phyloP scores from a whole-genome alignment of 2,329 filamentous ascomycete genomes.

The Fusarium vanettenii region DNA sequence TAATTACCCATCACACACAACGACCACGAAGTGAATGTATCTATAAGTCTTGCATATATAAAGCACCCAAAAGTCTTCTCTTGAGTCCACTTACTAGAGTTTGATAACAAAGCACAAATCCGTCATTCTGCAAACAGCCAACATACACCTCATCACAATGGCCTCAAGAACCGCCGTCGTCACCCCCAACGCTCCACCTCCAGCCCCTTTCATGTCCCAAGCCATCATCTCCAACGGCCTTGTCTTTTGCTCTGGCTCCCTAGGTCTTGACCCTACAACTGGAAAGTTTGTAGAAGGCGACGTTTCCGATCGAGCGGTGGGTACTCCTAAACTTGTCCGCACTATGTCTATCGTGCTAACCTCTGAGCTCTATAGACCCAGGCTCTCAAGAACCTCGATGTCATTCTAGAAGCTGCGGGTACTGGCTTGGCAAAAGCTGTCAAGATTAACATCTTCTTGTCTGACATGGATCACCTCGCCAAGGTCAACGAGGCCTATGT shows the following conservation, averaged over 20 bases:
- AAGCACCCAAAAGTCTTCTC: neutral
- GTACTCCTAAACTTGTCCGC: neutral
- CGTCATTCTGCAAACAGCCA: neutral
- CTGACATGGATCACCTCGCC: slow-evolving; percentile 73
- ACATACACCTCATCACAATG: neutral
- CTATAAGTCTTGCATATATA: neutral
- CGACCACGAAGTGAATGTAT: neutral
- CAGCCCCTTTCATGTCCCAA: slow-evolving; percentile 29
- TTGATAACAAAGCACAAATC: neutral
- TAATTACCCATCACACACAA: neutral
- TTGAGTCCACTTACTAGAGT: neutral
- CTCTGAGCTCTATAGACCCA: neutral
- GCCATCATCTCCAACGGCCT: slow-evolving; percentile 29
- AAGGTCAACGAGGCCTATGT: slow-evolving; percentile 58
- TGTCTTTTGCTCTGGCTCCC: slow-evolving; percentile 23
- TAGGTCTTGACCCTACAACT: neutral
- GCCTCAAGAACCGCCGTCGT: slow-evolving; percentile 24
- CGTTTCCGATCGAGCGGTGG: neutral
- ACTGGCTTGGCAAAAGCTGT: slow-evolving; percentile 70
- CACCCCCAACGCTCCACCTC: slow-evolving; percentile 18
- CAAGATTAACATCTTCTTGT: slow-evolving; percentile 76
- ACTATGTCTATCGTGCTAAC: neutral
- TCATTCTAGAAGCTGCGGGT: slow-evolving; percentile 70
- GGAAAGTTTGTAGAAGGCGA: neutral
- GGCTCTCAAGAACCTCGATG: slow-evolving; percentile 50